Evolutionary conservation across 495 filamentous ascomycete species (phyloP), one percentile per base, ranked within the genome.

Genomic region (Aspergillus indologenus): DNA sequence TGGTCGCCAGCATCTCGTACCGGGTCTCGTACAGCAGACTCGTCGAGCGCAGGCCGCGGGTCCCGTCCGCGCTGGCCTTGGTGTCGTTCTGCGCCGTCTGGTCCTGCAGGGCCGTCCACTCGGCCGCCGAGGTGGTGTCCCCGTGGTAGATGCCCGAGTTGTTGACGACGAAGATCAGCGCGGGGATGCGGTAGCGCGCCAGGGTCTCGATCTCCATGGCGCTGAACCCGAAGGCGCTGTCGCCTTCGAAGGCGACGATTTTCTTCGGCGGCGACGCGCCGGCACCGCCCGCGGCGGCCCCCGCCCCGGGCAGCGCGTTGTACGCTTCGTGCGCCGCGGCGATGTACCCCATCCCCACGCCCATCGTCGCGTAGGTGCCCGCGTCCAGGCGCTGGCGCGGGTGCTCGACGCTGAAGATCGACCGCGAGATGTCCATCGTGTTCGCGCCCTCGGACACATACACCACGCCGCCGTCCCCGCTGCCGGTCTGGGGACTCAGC

Each of bases 371-470:
- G 59, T 86, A 80, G 0, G 85, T 85, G 14, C 85, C 85, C 8
- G 85, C 85, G 60, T 87, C 85, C 23, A 87, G 79, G 1, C 85
- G 79, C 3, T 82, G 77, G 29, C 85, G 79, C 7, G 85, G 85
- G 53, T 83, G 71, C 18, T 81, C 69, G 12, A 87, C 73, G 0
- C 78, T 74, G 69, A 88, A 86, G 59, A 82, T 76, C 22, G 77
- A 78, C n/a, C 85, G 80, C 3, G 81, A 83, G 45, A 87, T 87
- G 61, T 87, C 83, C 85, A 87, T 87, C 17, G 84, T 85, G 68
- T 87, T 87, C 22, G 85, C 84, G 46, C 85, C 85, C 71, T 88
- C 85, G 1, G 83, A 86, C 54, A 87, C 72, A 59, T 86, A 87
- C 18, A 87, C 80, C 23, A 86, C 76, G 54, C 72, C 66, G 11